A percentile compares a stretch with the other conserved stretches of the same genome.
Conservation (phyloP, 2,329 filamentous ascomycete species). For the Aspergillus fumigatus region DNA sequence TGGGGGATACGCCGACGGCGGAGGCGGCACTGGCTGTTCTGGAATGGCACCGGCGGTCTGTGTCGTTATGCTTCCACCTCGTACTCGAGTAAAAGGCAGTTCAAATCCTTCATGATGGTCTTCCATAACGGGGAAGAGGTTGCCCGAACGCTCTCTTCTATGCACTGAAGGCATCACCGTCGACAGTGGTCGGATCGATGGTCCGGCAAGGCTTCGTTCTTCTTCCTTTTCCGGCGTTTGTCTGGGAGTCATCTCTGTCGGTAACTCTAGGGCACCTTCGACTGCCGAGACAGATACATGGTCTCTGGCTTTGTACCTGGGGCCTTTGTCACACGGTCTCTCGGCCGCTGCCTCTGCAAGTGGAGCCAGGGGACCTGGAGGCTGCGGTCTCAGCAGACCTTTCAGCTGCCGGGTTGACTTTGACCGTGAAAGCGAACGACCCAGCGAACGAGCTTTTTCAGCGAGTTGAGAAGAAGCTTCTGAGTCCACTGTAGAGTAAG, state of each 20-base stretch:
- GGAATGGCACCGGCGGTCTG: conserved; percentile 32
- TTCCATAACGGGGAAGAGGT: conserved; percentile 22
- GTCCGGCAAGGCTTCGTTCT: conserved; percentile 15
- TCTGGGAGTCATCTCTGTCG: conserved; percentile 34
- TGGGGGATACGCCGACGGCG: conserved; percentile 26
- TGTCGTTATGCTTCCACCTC: conserved; percentile 30
- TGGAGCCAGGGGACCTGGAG: conserved; percentile 29
- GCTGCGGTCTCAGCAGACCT: conserved; percentile 22
- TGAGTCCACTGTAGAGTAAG: conserved; percentile 15
- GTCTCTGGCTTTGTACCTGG: conserved; percentile 18
- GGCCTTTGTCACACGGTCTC: conserved; percentile 13
- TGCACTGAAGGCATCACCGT: conserved; percentile 28
- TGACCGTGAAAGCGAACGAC: conserved; percentile 32
- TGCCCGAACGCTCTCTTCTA: conserved; percentile 18
- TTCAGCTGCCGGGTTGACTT: conserved; percentile 29
- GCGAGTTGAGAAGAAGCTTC: conserved; percentile 19
- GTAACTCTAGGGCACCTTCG: conserved; percentile 31
- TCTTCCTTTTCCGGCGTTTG: conserved; percentile 32
- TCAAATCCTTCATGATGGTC: conserved; percentile 20
- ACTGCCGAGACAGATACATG: conserved; percentile 31
- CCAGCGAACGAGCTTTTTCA: conserved; percentile 28
- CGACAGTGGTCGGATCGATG: conserved; percentile 26
- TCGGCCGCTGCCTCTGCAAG: conserved; percentile 26
- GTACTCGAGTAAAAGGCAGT: conserved; percentile 20
- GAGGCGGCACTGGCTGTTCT: conserved; percentile 35